Base-by-base conservation (phyloP, 352 stramenopile species). In the Thraustotheca clavata region DNA sequence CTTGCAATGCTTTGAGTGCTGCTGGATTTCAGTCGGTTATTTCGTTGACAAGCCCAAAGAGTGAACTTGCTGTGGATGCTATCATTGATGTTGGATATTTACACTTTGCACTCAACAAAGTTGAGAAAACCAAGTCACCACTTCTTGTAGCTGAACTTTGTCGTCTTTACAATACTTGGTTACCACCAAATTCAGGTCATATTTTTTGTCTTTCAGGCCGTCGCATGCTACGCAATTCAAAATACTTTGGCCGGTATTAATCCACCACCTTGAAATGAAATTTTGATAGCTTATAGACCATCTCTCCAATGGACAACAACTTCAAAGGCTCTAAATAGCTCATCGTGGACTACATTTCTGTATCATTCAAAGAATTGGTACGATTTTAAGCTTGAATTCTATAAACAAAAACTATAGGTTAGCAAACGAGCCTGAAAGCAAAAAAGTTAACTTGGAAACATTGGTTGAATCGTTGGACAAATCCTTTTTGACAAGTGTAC, bases 71-170 rank as follows among this genome's bases (percentile, higher is more conserved):
- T 38, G 55, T 22, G n/a, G 39, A 65, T 32, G 41, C 47, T 4
- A 26, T 65, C 11, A 4, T 65, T 24, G 57, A 65, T 22, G 29
- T 22, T 24, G 27, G 57, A 0, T 32, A 40, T 22, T 31, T 65
- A 18, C 57, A 65, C 38, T 4, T 8, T 16, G 57, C 35, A 11
- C 39, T 65, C 4, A 65, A 43, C 27, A 29, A 46, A 18, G 47
- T 43, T 8, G 57, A 65, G 16, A 65, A 65, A 16, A 65, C 57
- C 8, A 65, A 65, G 29, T 27, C 57, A 8, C 22, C 41, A 16
- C 29, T 12, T 5, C 41, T 65, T 33, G 57, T 65, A n/a, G 38
- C 35, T 11, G 26, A 54, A 26, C 29, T 65, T 11, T 54, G 36
- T 33, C 57, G 29, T 18, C 27, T 52, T 16, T 65, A 43, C 35